Evolutionary conservation across 2,329 filamentous ascomycete genomes (phyloP).

Genomic region (Talaromyces funiculosus): DNA sequence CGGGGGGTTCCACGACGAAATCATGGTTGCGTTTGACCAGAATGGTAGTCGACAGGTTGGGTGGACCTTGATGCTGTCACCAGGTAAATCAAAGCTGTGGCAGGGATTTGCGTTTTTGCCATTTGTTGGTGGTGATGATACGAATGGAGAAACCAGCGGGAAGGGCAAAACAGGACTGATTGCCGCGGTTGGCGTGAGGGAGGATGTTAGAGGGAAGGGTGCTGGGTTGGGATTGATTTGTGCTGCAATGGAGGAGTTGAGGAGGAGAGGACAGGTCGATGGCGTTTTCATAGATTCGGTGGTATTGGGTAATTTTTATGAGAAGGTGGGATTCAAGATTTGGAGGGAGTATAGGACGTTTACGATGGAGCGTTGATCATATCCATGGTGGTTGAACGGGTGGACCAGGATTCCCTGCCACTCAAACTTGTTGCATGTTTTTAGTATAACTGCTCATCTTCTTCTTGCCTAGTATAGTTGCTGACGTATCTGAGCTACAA

Average conservation of each 20-base stretch:
- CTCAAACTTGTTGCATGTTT: background rate
- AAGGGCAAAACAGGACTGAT: slow-evolving; percentile 1
- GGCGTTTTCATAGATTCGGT: slow-evolving; percentile 9
- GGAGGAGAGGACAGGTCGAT: slow-evolving; percentile 2
- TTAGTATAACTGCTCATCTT: background rate
- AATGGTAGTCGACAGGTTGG: slow-evolving; percentile 1
- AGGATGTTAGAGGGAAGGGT: slow-evolving; percentile 5
- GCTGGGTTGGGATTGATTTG: slow-evolving; percentile 5
- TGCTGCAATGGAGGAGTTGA: slow-evolving; percentile 10
- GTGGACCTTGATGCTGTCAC: slow-evolving; percentile 6
- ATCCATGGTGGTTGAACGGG: background rate
- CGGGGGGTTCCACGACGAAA: background rate
- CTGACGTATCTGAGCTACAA: background rate
- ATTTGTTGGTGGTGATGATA: background rate
- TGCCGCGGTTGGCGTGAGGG: slow-evolving; percentile 5
- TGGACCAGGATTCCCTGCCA: background rate
- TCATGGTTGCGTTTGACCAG: slow-evolving; percentile 10
- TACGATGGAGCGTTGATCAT: background rate
- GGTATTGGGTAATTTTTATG: slow-evolving; percentile 2
- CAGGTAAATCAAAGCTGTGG: slow-evolving; percentile 1
- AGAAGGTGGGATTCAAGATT: slow-evolving; percentile 6
- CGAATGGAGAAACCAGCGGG: background rate
- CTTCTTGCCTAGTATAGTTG: background rate
- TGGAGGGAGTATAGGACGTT: slow-evolving; percentile 6
- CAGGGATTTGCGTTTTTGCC: slow-evolving; percentile 8